phyloP scores from a whole-genome alignment of 495 filamentous ascomycete genomes.

The Staphylotrichum tortipilum region DNA sequence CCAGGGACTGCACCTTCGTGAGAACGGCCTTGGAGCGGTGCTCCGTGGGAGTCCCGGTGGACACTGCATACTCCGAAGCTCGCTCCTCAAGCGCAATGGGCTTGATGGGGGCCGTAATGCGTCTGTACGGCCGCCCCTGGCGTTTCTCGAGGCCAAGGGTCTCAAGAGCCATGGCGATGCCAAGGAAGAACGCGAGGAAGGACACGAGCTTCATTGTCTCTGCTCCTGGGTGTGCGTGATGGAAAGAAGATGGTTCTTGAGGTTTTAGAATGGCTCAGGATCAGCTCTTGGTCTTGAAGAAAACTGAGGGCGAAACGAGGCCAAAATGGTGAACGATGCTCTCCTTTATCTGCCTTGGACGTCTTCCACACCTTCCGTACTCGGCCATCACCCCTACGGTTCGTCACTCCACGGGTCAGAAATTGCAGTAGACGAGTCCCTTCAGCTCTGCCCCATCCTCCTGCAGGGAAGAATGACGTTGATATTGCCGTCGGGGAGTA shows the following conservation, averaged over 20 bases:
- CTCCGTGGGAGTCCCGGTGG: constrained; percentile 14
- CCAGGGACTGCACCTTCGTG: constrained; percentile 16
- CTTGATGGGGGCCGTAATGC: constrained; percentile 2
- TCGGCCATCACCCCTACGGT: constrained; percentile 4
- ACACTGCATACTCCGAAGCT: constrained; percentile 16
- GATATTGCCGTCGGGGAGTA: neutral
- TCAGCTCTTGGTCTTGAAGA: neutral
- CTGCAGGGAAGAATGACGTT: neutral
- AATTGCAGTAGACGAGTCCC: constrained; percentile 7
- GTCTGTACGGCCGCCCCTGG: neutral
- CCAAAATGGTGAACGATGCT: neutral
- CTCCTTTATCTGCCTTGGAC: constrained; percentile 12
- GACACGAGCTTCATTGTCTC: constrained; percentile 29
- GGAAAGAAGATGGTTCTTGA: neutral
- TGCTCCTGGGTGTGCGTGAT: neutral
- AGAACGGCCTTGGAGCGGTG: constrained; percentile 19
- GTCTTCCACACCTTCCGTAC: neutral
- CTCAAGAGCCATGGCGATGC: constrained; percentile 20
- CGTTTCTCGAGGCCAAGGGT: constrained; percentile 12
- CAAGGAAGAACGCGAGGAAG: constrained; percentile 22
- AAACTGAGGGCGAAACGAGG: neutral
- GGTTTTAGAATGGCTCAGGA: neutral
- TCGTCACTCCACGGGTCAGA: constrained; percentile 10
- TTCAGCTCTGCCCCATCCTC: neutral
- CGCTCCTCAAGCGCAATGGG: constrained; percentile 7